Evolutionary conservation across 495 filamentous ascomycete genomes (phyloP).

Genomic region (Aspergillus ostianus): DNA sequence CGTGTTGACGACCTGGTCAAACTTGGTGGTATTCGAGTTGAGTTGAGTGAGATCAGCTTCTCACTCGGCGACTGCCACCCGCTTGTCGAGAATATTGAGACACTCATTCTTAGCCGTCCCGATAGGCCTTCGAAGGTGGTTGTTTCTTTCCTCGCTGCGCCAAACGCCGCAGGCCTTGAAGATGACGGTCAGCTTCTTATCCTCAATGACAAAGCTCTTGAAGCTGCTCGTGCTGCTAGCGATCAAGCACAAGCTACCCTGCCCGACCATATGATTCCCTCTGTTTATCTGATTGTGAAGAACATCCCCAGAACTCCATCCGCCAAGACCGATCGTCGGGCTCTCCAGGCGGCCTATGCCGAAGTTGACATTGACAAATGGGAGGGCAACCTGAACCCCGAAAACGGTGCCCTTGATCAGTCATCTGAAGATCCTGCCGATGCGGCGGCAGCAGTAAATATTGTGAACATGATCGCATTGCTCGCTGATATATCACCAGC

Average conservation of each 20-base stretch:
- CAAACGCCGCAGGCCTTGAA: slow-evolving; percentile 9
- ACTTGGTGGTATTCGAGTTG: slow-evolving; percentile 36
- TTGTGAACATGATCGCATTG: slow-evolving; percentile 25
- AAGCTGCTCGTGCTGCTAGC: slow-evolving; percentile 25
- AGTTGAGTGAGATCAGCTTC: slow-evolving; percentile 39
- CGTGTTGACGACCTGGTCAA: slow-evolving; percentile 40
- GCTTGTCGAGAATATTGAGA: slow-evolving; percentile 30
- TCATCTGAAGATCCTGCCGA: slow-evolving; percentile 2
- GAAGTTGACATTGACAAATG: slow-evolving; percentile 28
- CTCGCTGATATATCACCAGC: slow-evolving; percentile 25
- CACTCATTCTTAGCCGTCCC: slow-evolving; percentile 23
- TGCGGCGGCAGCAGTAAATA: slow-evolving; percentile 10
- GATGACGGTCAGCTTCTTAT: slow-evolving; percentile 13
- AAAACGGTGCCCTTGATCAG: slow-evolving; percentile 3
- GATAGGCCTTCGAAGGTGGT: slow-evolving; percentile 34
- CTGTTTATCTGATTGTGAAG: slow-evolving; percentile 29
- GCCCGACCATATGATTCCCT: slow-evolving; percentile 36
- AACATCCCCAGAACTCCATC: slow-evolving; percentile 33
- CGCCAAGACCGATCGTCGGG: slow-evolving; percentile 33
- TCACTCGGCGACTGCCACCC: slow-evolving; percentile 31
- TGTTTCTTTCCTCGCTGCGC: slow-evolving; percentile 33
- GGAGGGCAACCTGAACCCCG: slow-evolving; percentile 26
- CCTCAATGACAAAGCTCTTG: slow-evolving; percentile 12
- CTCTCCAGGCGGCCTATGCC: slow-evolving; percentile 28
- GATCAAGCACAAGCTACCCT: slow-evolving; percentile 22